Evolutionary conservation across 148 eudicot species (phyloP).

Genomic region (Amaranthus palmeri): DNA sequence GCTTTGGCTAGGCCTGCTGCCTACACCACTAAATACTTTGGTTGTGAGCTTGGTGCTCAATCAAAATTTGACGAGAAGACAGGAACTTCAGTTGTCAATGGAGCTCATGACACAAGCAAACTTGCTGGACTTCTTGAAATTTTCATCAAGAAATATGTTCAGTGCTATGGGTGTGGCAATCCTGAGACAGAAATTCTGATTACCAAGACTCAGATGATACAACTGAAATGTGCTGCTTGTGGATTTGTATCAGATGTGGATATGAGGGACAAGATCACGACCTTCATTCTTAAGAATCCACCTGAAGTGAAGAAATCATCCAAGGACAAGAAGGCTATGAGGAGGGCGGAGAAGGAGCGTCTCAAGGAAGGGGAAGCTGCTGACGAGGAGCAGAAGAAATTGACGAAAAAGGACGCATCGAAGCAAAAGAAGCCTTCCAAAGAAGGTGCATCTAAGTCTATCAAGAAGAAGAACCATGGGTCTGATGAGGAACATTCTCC

Average conservation of each 20-base stretch:
- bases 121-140: constrained; percentile 79
- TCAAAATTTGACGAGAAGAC: constrained; percentile 79
- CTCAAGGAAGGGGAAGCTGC: constrained; percentile 77
- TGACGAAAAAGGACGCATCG: constrained; percentile 45
- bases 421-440: constrained; percentile 54
- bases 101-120: constrained; percentile 65
- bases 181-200: constrained; percentile 75
- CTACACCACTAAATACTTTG: constrained; percentile 73
- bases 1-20: constrained; percentile 71
- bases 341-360: constrained; percentile 74
- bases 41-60: constrained; percentile 84
- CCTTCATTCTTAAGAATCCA: constrained; percentile 68
- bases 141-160: constrained; percentile 79
- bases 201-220: constrained; percentile 62
- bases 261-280: constrained; percentile 73
- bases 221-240: constrained; percentile 72
- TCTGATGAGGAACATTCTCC: constrained; percentile 79
- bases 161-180: constrained; percentile 82
- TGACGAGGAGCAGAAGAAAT: constrained; percentile 61
- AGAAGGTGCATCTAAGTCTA: constrained; percentile 36
- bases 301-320: constrained; percentile 57
- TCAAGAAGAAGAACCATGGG: constrained; percentile 52
- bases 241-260: constrained; percentile 79
- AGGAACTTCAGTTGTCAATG: constrained; percentile 69
- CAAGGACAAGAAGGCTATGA: constrained; percentile 73